Evolutionary conservation across 2,329 filamentous ascomycete genomes (phyloP), one percentile per base, ranked within the genome.

Genomic region (Beauveria bassiana): DNA sequence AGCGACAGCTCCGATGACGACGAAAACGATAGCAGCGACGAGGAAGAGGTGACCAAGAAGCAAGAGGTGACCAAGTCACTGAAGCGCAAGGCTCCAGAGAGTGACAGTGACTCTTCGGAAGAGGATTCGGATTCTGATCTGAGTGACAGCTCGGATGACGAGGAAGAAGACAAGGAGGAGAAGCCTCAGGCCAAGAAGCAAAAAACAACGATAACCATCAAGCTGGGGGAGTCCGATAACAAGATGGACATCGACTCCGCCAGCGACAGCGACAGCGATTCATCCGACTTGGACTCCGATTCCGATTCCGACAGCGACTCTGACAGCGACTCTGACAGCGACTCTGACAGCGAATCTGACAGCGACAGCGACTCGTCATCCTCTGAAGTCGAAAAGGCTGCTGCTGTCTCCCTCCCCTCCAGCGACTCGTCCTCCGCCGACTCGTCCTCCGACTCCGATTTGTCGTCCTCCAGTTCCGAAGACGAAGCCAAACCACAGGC

Each of bases 91-190:
- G 74, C 75, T 0, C 70, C 72, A 0, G 67, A 67, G 51, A 69
- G 67, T 47, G 64, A 65, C 43, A 54, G 50, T 14, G 60, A 58
- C 38, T 57, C 52, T 3, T 56, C 55, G 7, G 34, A 42, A 22
- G 34, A 38, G 0, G 49, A 53, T 20, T 62, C 47, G 14, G 53
- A 40, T 20, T 62, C 60, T n/a, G 54, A 62, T 34, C 70, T 52
- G 64, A 63, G 43, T 63, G 56, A 59, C 22, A 65, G 28, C 69
- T 69, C 2, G 66, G 73, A 26, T n/a, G 74, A 71, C 63, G 78
- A 74, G 9, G 76, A 74, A 9, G 77, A 78, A 46, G 75, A 77
- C 24, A 74, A 79, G 61, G 78, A 77, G 12, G 49, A 77, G 9
- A 59, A 59, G 49, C 45, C 61, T 22, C 24, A 34, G 43, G 54